Evolutionary conservation across 2,329 filamentous ascomycete species (phyloP).

Genomic region (Massarina eburnea): DNA sequence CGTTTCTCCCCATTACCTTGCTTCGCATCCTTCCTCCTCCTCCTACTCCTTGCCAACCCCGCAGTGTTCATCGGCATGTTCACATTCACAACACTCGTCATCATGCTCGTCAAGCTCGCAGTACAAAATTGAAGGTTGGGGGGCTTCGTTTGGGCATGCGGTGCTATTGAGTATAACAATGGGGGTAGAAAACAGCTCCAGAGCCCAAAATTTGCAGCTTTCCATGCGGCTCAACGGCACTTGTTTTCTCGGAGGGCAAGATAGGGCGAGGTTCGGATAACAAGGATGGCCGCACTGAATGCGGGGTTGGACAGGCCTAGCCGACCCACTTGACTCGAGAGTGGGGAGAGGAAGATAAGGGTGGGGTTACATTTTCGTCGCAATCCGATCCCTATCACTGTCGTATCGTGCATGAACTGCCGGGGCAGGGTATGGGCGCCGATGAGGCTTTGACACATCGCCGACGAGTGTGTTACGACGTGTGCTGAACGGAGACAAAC

Average conservation of each 20-base stretch:
- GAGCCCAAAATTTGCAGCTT: not conserved
- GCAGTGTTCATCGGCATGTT: no score
- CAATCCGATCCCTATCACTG: conserved; percentile 1
- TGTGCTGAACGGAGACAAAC: no score
- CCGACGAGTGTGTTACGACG: no score
- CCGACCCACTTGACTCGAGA: conserved; percentile 1
- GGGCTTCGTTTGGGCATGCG: no score
- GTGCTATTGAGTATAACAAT: conserved; percentile 30
- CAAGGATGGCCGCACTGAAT: not conserved
- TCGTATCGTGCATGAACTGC: no score
- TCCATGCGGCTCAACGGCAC: no score
- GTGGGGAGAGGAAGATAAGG: conserved; percentile 10
- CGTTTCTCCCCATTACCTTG: conserved; percentile 53
- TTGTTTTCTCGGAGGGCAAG: conserved; percentile 10
- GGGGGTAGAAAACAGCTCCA: conserved; percentile 18
- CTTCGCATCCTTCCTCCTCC: conserved; percentile 62
- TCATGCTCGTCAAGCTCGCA: not conserved
- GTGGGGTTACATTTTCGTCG: conserved; percentile 7
- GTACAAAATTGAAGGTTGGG: conserved; percentile 31
- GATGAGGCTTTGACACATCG: no score
- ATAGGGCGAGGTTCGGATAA: conserved; percentile 5
- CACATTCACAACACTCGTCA: no score
- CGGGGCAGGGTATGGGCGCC: no score
- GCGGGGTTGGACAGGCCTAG: conserved; percentile 5
- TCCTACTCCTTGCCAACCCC: no score